phyloP scores from a whole-genome alignment of 805 yeast species.

The Ogataea henricii region DNA sequence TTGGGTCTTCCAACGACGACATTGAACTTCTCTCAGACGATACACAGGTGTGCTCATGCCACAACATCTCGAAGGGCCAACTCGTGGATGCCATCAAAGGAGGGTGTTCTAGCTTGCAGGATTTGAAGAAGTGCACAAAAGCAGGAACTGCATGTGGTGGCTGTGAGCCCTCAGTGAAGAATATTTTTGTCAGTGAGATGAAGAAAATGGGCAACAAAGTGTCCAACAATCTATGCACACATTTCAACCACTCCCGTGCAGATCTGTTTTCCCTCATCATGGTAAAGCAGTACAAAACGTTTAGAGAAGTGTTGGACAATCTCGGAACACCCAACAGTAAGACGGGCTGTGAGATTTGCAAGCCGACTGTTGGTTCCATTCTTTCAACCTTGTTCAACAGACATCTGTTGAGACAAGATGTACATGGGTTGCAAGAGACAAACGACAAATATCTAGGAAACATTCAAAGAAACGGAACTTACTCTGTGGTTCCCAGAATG shows the following conservation, averaged over 20 bases:
- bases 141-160: slow-evolving; percentile 45
- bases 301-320: slow-evolving; percentile 34
- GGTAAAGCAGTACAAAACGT: slow-evolving; percentile 35
- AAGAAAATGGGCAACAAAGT: slow-evolving; percentile 37
- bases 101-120: slow-evolving; percentile 35
- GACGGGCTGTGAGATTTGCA: slow-evolving; percentile 41
- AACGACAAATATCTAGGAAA: slow-evolving; percentile 40
- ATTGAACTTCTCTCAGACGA: slow-evolving; percentile 35
- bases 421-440: slow-evolving; percentile 40
- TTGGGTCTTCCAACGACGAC: slow-evolving; percentile 34
- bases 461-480: slow-evolving; percentile 41
- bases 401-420: slow-evolving; percentile 33
- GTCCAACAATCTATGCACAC: slow-evolving; percentile 36
- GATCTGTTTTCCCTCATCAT: slow-evolving; percentile 38
- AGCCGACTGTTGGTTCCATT: slow-evolving; percentile 40
- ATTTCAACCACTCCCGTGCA: slow-evolving; percentile 38
- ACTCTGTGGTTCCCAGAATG: slow-evolving; percentile 40
- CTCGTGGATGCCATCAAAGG: slow-evolving; percentile 33
- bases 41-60: slow-evolving; percentile 41
- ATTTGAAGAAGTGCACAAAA: slow-evolving; percentile 37
- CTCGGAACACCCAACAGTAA: slow-evolving; percentile 31
- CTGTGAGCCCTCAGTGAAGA: slow-evolving; percentile 40
- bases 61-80: slow-evolving; percentile 37
- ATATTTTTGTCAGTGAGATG: slow-evolving; percentile 39
- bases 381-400: slow-evolving; percentile 37